These are phyloP conservation scores for Kernera saxatilis DNA, from an alignment of 345 rosid species.

Conservation along the genomic window DNA sequence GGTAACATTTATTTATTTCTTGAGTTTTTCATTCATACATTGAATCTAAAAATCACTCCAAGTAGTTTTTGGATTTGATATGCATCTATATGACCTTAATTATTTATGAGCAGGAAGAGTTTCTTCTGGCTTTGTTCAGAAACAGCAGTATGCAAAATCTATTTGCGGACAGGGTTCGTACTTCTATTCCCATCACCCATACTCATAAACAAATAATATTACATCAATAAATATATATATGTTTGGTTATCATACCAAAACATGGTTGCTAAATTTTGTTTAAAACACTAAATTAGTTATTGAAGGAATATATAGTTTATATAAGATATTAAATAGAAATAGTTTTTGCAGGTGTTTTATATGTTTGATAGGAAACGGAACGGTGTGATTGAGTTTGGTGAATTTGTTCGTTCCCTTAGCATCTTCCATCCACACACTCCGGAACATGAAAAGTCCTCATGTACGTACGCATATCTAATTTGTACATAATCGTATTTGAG, in stretches of 20 bases:
- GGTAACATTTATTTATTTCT: slow-evolving; percentile 25
- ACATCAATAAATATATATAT: neutral
- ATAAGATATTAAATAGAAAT: neutral
- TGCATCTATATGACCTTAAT: neutral
- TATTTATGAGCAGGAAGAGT: slow-evolving; percentile 54
- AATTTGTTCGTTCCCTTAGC: slow-evolving; percentile 62
- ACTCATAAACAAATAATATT: neutral
- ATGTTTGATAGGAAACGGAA: slow-evolving; percentile 59
- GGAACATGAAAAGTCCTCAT: slow-evolving; percentile 43
- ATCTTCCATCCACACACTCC: slow-evolving; percentile 69
- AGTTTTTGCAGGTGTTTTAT: slow-evolving; percentile 41
- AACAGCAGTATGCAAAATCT: slow-evolving; percentile 48
- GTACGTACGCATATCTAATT: slow-evolving; percentile 26
- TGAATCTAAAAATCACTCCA: neutral
- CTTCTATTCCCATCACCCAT: neutral
- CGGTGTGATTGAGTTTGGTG: slow-evolving; percentile 61
- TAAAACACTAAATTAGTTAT: neutral
- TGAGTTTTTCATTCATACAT: neutral
- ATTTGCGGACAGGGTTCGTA: slow-evolving; percentile 28
- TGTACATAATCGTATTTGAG: neutral
- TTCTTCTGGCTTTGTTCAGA: slow-evolving; percentile 57
- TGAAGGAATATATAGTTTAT: neutral
- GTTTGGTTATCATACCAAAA: neutral
- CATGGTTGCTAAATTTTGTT: neutral
- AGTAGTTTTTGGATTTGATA: neutral